These are phyloP conservation scores for Ascodesmis nigricans DNA, from an alignment of 495 filamentous ascomycete genomes.

Conservation along the genomic window DNA sequence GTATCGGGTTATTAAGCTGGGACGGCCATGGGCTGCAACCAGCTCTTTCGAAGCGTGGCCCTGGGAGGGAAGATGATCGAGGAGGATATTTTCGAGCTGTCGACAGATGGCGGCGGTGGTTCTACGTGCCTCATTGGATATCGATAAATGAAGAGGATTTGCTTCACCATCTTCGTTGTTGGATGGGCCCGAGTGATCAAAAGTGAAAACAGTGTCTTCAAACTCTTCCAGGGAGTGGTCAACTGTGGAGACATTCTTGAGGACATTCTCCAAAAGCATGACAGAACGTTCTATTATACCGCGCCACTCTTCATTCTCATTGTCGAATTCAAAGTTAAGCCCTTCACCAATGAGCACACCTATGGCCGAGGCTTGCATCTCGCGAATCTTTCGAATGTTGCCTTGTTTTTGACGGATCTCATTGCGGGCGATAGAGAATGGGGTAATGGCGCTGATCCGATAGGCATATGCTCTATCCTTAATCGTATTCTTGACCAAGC, in stretches of 20 bases:
- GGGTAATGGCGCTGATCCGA: slow-evolving; percentile 37
- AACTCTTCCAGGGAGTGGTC: slow-evolving; percentile 39
- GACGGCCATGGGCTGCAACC: slow-evolving; percentile 43
- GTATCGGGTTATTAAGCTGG: slow-evolving; percentile 55
- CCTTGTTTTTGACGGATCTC: slow-evolving; percentile 49
- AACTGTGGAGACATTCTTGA: slow-evolving; percentile 34
- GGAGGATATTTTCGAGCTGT: slow-evolving; percentile 43
- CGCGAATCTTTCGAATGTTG: slow-evolving; percentile 40
- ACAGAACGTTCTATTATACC: slow-evolving; percentile 47
- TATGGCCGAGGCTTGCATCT: slow-evolving; percentile 64
- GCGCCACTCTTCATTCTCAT: slow-evolving; percentile 43
- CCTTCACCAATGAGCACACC: slow-evolving; percentile 71
- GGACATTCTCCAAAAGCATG: slow-evolving; percentile 56
- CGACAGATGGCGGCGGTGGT: slow-evolving; percentile 38
- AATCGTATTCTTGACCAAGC: slow-evolving; percentile 49
- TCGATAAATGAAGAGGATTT: background rate
- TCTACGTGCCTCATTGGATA: background rate
- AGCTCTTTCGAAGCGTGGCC: slow-evolving; percentile 27
- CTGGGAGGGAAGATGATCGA: slow-evolving; percentile 37
- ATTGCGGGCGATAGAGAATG: slow-evolving; percentile 43
- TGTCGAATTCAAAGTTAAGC: slow-evolving; percentile 34
- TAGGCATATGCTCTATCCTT: slow-evolving; percentile 37
- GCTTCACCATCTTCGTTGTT: slow-evolving; percentile 3
- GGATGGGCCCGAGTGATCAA: slow-evolving; percentile 21
- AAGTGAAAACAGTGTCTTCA: slow-evolving; percentile 44